phyloP scores from a whole-genome alignment of 2,329 filamentous ascomycete genomes.

The Achaetomium macrosporum region DNA sequence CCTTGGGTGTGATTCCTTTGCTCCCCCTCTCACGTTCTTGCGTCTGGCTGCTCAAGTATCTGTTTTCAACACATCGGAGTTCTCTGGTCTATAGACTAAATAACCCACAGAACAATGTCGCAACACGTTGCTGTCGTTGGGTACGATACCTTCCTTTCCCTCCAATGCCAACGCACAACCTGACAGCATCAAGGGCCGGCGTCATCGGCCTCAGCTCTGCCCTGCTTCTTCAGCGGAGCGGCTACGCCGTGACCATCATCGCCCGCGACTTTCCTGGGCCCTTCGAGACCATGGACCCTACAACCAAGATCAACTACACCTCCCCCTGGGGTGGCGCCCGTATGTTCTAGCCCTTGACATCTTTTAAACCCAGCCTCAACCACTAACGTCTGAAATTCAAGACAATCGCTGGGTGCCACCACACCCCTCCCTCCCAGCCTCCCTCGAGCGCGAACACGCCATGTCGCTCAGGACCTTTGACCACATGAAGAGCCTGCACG shows the following conservation, averaged over 20 bases:
- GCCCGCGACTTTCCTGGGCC: conserved; percentile 43
- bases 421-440: conserved; percentile 24
- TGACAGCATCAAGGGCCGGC: conserved; percentile 39
- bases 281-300: conserved; percentile 39
- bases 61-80: not conserved
- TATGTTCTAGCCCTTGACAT: not conserved
- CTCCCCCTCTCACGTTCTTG: not conserved
- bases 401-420: conserved; percentile 48
- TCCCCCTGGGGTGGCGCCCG: conserved; percentile 52
- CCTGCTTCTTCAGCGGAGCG: conserved; percentile 38
- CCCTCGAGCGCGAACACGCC: conserved; percentile 36
- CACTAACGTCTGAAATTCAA: not conserved
- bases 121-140: conserved; percentile 18
- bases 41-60: not conserved
- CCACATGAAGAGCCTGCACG: conserved; percentile 34
- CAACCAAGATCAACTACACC: conserved; percentile 44
- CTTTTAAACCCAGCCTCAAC: not conserved
- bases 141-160: conserved; percentile 2
- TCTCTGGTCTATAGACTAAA: not conserved
- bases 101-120: conserved; percentile 4
- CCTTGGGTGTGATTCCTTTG: not conserved
- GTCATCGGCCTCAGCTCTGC: conserved; percentile 48
- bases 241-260: conserved; percentile 38
- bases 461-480: conserved; percentile 39
- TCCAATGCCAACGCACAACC: not conserved